These are phyloP conservation scores for Solanum chmielewskii DNA, from an alignment of 257 asterid genomes.

Conservation along the genomic window DNA sequence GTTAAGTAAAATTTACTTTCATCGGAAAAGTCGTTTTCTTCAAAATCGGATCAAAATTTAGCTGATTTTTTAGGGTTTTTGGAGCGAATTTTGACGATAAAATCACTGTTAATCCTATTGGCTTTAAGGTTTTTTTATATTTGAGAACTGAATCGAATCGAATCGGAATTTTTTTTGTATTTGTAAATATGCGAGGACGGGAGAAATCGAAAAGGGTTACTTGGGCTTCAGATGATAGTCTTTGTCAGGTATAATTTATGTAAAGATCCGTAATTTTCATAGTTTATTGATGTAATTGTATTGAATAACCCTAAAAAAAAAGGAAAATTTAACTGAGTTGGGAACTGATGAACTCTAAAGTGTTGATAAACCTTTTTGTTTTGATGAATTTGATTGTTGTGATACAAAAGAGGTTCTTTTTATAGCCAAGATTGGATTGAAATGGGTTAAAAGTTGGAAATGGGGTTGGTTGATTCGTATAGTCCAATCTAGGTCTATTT, in stretches of 20 bases:
- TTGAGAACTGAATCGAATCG: conserved; percentile 22
- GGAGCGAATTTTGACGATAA: conserved; percentile 4
- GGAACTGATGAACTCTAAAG: neutral
- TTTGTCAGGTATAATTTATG: conserved; percentile 74
- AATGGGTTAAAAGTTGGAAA: neutral
- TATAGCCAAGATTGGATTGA: neutral
- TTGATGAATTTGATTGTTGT: neutral
- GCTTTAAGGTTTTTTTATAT: conserved; percentile 8
- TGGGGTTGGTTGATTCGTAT: neutral
- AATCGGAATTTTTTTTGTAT: conserved; percentile 11
- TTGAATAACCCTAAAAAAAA: neutral
- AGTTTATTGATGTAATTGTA: neutral
- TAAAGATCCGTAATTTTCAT: conserved; percentile 7
- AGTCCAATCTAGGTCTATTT: neutral
- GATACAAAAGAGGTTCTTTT: neutral
- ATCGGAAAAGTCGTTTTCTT: neutral
- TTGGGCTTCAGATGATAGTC: conserved; percentile 92
- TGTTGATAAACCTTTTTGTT: neutral
- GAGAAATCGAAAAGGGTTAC: conserved; percentile 76
- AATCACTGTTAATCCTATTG: conserved; percentile 7
- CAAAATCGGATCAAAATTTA: neutral
- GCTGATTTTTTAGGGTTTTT: neutral
- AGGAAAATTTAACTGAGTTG: neutral
- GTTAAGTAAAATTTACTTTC: neutral
- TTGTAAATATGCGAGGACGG: conserved; percentile 69